Evolutionary conservation across 768 basidiomycete genomes (phyloP).

Genomic region (Favolaschia claudopus): DNA sequence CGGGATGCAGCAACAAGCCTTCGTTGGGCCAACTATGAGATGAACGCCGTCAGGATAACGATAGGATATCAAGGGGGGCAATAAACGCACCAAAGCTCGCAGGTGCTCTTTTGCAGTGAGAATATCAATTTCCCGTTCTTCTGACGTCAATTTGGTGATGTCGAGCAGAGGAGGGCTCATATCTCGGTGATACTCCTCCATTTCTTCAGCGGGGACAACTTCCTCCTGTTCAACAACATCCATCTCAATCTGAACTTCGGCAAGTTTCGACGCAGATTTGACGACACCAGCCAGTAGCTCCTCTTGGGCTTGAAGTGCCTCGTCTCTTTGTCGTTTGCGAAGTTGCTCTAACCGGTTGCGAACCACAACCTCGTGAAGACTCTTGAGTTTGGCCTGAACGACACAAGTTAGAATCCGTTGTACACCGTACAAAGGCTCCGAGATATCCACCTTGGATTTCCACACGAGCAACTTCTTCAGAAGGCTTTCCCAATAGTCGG

Average conservation of each 20-base stretch:
- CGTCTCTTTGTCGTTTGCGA: conserved; percentile 94
- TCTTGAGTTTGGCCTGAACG: conserved; percentile 85
- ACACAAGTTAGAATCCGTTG: conserved; percentile 9
- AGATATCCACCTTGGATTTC: conserved; percentile 84
- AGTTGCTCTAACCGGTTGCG: conserved; percentile 96
- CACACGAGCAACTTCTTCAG: conserved; percentile 93
- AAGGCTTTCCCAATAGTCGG: conserved; percentile 96
- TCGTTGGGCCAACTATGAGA: conserved; percentile 75
- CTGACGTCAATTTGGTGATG: conserved; percentile 70
- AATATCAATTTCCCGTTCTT: conserved; percentile 85
- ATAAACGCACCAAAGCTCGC: conserved; percentile 66
- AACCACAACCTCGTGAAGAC: conserved; percentile 94
- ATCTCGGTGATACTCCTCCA: conserved; percentile 80
- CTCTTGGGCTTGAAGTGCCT: conserved; percentile 92
- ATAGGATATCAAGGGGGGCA: conserved; percentile 8
- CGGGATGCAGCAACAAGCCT: conserved; percentile 83
- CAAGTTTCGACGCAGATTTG: conserved; percentile 56
- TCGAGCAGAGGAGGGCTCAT: conserved; percentile 89
- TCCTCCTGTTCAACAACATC: conserved; percentile 41
- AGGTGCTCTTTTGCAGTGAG: conserved; percentile 72
- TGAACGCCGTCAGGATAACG: conserved; percentile 5
- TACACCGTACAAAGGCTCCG: not conserved
- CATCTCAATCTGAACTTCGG: conserved; percentile 45
- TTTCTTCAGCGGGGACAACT: conserved; percentile 58
- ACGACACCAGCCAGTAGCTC: conserved; percentile 86